Base-by-base conservation (phyloP, 768 basidiomycete species). In the Mycena rebaudengoi region DNA sequence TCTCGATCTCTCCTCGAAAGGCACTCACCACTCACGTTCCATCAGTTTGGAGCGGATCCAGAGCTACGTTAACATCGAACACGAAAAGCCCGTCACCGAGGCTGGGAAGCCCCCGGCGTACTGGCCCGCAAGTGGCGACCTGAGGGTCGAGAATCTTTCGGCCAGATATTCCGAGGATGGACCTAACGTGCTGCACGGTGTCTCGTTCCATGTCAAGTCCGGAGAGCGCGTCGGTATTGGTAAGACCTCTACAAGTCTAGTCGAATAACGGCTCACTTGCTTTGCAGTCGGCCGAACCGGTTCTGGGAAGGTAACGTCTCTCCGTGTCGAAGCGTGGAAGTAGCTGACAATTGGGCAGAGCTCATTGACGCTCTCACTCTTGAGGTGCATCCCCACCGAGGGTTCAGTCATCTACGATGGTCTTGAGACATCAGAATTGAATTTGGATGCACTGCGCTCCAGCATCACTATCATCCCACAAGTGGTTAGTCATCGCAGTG, bases 301-400 rank as follows among this genome's bases (percentile, higher is more conserved):
- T 18, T 65, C 67, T 12, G 67, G 69, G 75, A 50, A 66, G 59
- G 64, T 56, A 40, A 11, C 80, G n/a, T 25, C 8, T 49, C 20
- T 7, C 3, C 18, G 18, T 35, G 28, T 21, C n/a, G n/a, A n/a
- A n/a, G n/a, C 5, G 16, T 20, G 16, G 23, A 20, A n/a, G 12
- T 44, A 3, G 37, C 39, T 67, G 13, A 46, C 37, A 29, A 3
- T 7, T 49, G n/a, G 53, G 5, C 73, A 83, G 80, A 88, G 87
- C 65, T 88, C 89, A 20, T 68, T 84, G 29, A 81, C 87, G 1
- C 74, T 90, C 16, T 83, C 88, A 0, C 76, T 90, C 28, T 70
- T 85, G 7, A 71, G 82, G 1, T 74, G 82, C 70, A 80, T 85
- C 39, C 78, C 77, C 14, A 62, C 60, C 4, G 54, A 61, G 25